Conservation (phyloP, 306 rosid species). For the Myrica gale region DNA sequence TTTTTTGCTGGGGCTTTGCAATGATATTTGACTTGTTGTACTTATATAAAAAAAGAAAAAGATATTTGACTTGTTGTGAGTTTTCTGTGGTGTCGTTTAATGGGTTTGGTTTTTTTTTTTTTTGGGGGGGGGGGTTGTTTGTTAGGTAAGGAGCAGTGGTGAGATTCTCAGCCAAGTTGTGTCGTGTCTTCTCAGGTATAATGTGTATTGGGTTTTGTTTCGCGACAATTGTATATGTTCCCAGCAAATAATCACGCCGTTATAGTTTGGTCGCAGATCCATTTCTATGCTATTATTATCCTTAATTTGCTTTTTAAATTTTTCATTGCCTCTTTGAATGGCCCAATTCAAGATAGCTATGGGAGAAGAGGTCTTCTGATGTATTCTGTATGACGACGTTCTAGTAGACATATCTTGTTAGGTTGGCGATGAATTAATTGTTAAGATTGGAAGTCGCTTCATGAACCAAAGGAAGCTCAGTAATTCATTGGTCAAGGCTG, state of each 20-base stretch:
- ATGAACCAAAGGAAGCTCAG: neutral
- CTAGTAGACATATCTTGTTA: neutral
- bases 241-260: no score
- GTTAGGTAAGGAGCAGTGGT: constrained; percentile 77
- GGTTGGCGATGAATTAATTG: neutral
- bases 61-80: neutral
- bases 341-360: neutral
- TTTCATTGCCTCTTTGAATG: neutral
- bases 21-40: no score
- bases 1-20: constrained; percentile 1
- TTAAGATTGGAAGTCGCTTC: no score
- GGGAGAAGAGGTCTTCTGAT: neutral
- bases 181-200: constrained; percentile 90
- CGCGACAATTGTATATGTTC: neutral
- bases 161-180: constrained; percentile 87
- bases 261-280: neutral
- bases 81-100: neutral
- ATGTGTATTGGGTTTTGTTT: neutral
- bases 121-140: neutral
- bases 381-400: neutral
- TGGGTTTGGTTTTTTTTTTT: constrained; percentile 15
- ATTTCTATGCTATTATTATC: neutral
- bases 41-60: no score
- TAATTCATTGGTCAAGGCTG: neutral
- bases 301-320: neutral